Evolutionary conservation across 805 yeast genomes (phyloP), one percentile per base, ranked within the genome.

Genomic region (Ogataea naganishii): DNA sequence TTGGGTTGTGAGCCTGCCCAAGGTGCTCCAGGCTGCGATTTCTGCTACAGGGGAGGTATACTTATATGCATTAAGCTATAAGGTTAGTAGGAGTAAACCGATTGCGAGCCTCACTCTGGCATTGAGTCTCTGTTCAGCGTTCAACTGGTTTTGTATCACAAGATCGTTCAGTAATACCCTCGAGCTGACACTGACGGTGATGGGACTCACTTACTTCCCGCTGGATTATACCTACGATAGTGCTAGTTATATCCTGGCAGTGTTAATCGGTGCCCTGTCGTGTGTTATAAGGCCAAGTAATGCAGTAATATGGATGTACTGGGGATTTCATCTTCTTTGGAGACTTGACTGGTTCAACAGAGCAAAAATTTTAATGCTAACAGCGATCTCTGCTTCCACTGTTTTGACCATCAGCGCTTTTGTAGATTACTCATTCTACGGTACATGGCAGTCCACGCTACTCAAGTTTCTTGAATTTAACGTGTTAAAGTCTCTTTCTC

Each of bases 261-360:
- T 81, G 27, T 26, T 52, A 0, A 47, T 77, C 19, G 92, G 84
- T 0, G 66, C 74, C 2, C 20, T 73, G 2, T 62, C 83, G 14
- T 80, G 88, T 41, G 56, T 85, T 1, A 69, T 85, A 6, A 63
- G 98, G 34, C 97, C 98, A 1, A 84, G 95, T 0, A 86, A 83
- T 49, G 80, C 66, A 0, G 44, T 88, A 1, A 56, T 86, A 4
- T 92, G 98, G 98, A 19, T 66, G 0, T 57, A 65, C 17, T 52
- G 82, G 14, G 95, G 92, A 0, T 22, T 50, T 0, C 42, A 48
- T 15, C 29, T 60, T 9, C 29, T 62, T 1, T 1, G 31, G 14
- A 16, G 10, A 22, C 10, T n/a, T 20, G 30, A 10, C 14, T 27
- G 7, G 21, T 36, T n/a, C 21, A 24, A 14, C 6, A 41, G 21